Conservation (phyloP, 106 monocot species). For the Phalaenopsis aphrodite region DNA sequence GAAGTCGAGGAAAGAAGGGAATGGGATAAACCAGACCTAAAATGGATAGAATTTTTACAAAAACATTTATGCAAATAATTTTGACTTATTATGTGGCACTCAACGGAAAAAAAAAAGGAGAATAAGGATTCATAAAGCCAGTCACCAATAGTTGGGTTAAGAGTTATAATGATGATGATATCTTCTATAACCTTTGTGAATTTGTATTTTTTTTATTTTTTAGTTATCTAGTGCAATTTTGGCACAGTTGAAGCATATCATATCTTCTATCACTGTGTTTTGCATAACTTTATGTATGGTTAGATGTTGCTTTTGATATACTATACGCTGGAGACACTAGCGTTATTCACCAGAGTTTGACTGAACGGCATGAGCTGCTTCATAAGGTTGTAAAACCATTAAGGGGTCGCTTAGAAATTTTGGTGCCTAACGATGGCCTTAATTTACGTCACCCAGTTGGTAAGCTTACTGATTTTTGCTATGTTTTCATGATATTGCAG, state of each 20-base stretch:
- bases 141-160: background rate
- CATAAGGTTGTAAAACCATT: slow-evolving; percentile 64
- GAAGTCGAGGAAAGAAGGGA: background rate
- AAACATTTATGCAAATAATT: background rate
- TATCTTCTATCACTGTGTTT: slow-evolving; percentile 8
- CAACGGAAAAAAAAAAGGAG: background rate
- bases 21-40: background rate
- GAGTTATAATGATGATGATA: background rate
- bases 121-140: background rate
- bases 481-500: slow-evolving; percentile 1
- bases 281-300: slow-evolving; percentile 28
- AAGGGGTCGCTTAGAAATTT: slow-evolving; percentile 78
- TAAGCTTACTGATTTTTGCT: slow-evolving; percentile 16
- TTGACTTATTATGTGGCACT: background rate
- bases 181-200: background rate
- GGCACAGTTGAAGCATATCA: background rate
- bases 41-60: background rate
- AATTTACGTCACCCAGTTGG: slow-evolving; percentile 44
- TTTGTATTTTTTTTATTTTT: background rate
- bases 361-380: slow-evolving; percentile 75
- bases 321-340: slow-evolving; percentile 94
- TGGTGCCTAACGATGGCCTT: slow-evolving; percentile 68
- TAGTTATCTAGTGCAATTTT: background rate
- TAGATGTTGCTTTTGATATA: slow-evolving; percentile 95
- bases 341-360: slow-evolving; percentile 92